Evolutionary conservation across 495 filamentous ascomycete species (phyloP).

Genomic region (Aspergillus affinis): DNA sequence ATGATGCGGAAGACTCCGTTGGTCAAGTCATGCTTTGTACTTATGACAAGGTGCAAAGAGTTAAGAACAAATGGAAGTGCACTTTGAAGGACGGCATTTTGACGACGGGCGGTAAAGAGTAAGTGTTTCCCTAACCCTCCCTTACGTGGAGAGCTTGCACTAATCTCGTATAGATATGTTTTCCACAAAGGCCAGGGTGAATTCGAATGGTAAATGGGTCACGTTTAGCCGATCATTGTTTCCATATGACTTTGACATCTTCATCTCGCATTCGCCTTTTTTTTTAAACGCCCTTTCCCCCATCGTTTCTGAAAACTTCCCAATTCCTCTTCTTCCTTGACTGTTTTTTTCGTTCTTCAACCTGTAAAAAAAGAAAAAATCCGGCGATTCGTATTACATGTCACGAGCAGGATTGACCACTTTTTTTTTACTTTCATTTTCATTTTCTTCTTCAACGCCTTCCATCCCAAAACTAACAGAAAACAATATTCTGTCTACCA

Average conservation of each 20-base stretch:
- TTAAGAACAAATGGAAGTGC: slow-evolving; percentile 99
- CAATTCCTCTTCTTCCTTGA: not conserved
- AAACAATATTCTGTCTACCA: slow-evolving; percentile 4
- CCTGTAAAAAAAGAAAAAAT: not conserved
- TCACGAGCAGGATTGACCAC: not conserved
- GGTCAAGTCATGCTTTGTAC: slow-evolving; percentile 95
- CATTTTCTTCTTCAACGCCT: not conserved
- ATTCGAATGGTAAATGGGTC: slow-evolving; percentile 80
- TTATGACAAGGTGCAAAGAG: slow-evolving; percentile 98
- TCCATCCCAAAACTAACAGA: slow-evolving; percentile 1
- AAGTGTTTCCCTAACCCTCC: slow-evolving; percentile 25
- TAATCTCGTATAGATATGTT: slow-evolving; percentile 63
- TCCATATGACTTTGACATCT: not conserved
- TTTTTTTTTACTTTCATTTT: not conserved
- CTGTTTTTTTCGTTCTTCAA: not conserved
- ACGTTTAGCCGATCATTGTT: not conserved
- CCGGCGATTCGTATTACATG: not conserved
- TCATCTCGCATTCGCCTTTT: not conserved
- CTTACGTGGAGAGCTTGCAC: too few species aligned
- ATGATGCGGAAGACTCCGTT: slow-evolving; percentile 77
- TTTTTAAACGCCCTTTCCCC: not conserved
- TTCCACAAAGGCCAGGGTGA: slow-evolving; percentile 97
- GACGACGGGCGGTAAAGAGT: slow-evolving; percentile 86
- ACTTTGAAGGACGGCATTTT: slow-evolving; percentile 95
- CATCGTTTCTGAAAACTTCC: slow-evolving; percentile 3